Evolutionary conservation across 2,329 filamentous ascomycete species (phyloP), one percentile per base, ranked within the genome.

Genomic region (Sporothrix humicola): DNA sequence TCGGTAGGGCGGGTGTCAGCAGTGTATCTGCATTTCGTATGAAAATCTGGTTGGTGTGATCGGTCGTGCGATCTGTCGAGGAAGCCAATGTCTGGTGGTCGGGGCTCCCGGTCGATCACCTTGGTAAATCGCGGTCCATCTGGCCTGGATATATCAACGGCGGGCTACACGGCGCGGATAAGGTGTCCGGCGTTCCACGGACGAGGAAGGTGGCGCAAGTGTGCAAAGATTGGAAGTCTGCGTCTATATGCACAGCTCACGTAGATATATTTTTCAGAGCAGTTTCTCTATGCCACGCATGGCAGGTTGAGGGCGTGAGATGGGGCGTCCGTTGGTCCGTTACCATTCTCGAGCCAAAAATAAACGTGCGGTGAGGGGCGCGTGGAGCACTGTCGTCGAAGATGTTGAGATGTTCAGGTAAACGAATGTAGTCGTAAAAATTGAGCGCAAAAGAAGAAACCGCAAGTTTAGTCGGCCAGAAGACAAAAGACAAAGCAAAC

Each of bases 121-220:
- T 56, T 69, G 46, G 54, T 58, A 69, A 50, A n/a, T 63, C 42
- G 44, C 70, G 26, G 73, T 72, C 73, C 73, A 74, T 74, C 56
- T 37, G 69, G 73, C 9, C 58, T 23, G 31, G 8, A 12, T 17
- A 5, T 13, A 69, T 56, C 46, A 52, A 37, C 56, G 37, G 69
- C n/a, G 9, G 44, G 31, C 23, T 15, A 50, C 23, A 20, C 50
- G 72, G 31, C 13, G 44, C 42, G 23, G 46, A 13, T 44, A 37
- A n/a, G 56, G 12, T 12, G 61, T 13, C 42, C 61, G 42, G 42
- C n/a, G 42, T 26, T 26, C 20, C 42, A 44, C 61, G 20, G 20
- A 13, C 46, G 12, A 56, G 23, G 13, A 52, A 46, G 15, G 54
- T n/a, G 31, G 31, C 23, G 42, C 15, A 56, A 7, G 42, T n/a